Evolutionary conservation across 164 flowering plant species (phyloP), one percentile per base, ranked within the genome.

Genomic region (Piper longum): DNA sequence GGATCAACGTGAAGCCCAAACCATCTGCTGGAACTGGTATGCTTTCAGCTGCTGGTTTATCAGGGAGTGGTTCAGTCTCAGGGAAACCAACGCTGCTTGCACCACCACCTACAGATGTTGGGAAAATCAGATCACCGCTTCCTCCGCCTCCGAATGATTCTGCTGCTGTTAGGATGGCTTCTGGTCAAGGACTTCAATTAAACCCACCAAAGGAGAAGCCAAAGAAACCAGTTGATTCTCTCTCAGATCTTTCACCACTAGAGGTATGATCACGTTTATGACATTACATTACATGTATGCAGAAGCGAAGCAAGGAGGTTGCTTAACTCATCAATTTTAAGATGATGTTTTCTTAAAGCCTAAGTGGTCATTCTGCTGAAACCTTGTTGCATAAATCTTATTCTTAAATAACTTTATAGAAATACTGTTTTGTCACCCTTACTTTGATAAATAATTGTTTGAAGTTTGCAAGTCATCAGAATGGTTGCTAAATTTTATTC

Each of bases 91-190:
- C 74, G 39, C 60, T 81, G 44, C 88, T 95, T 78, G 87, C 91
- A 48, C 96, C 98, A 16, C 96, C 99, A 63, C 96, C 98, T 12
- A 68, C 39, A 73, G 93, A 82, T 14, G 70, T 76, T 9, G 88
- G 78, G 58, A 95, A 86, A 74, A 71, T 83, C 26, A 83, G 87
- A 67, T 76, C 96, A 57, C 82, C 89, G 54, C 85, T 95, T 57
- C 98, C 95, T 41, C 99, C 98, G 9, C 99, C 99, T 39, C 98
- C 96, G 1, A 91, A 95, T 80, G 99, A 95, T 74, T 90, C 92
- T 59, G 96, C 66, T 70, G 78, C 86, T 77, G 74, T 81, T 60
- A 72, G 88, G 65, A 74, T 77, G 62, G 64, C 81, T 64, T 73
- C 91, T 64, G 43, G 76, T 62, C 81, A 60, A 60, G 72, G 62